A percentile compares a stretch with the other conserved stretches of the same genome.
Conservation (phyloP, 2,329 filamentous ascomycete species). For the Magnaporthales sp. region DNA sequence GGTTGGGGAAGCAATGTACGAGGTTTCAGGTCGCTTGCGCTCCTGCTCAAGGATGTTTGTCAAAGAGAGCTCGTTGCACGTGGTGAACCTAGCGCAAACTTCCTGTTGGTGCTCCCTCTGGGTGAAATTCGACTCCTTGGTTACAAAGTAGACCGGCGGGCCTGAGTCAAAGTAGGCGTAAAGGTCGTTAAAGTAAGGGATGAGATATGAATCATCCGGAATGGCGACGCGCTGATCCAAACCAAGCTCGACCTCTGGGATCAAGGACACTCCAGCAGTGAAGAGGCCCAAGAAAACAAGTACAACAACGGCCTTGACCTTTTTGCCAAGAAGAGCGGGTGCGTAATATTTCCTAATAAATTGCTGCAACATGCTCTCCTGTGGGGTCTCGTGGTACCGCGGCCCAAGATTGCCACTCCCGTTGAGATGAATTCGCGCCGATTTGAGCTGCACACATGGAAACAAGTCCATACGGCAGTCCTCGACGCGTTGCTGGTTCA, state of each 20-base stretch:
- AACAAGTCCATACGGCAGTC: slow-evolving; percentile 84
- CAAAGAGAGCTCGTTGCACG: slow-evolving; percentile 75
- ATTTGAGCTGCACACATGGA: slow-evolving; percentile 76
- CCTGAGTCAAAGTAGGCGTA: slow-evolving; percentile 88
- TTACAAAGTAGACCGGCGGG: slow-evolving; percentile 94
- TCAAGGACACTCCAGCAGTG: slow-evolving; percentile 72
- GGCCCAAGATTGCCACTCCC: slow-evolving; percentile 47
- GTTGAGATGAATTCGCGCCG: slow-evolving; percentile 58
- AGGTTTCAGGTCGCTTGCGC: slow-evolving; percentile 78
- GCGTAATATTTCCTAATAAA: slow-evolving; percentile 91
- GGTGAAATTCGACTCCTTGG: slow-evolving; percentile 71
- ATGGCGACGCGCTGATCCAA: slow-evolving; percentile 93
- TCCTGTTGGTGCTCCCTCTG: slow-evolving; percentile 69
- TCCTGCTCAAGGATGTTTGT: slow-evolving; percentile 91
- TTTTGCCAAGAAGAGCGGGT: slow-evolving; percentile 69
- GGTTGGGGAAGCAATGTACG: slow-evolving; percentile 78
- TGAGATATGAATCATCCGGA: slow-evolving; percentile 87
- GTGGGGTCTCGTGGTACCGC: slow-evolving; percentile 63
- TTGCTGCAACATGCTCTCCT: slow-evolving; percentile 73
- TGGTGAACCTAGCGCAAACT: slow-evolving; percentile 83
- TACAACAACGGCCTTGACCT: slow-evolving; percentile 68
- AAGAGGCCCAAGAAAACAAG: slow-evolving; percentile 81
- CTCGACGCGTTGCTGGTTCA: slow-evolving; percentile 89
- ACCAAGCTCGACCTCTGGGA: slow-evolving; percentile 78
- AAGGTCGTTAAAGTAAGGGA: slow-evolving; percentile 92